These are phyloP conservation scores for Westerdykella aurantiaca DNA, from an alignment of 2,329 filamentous ascomycete genomes.

Conservation along the genomic window DNA sequence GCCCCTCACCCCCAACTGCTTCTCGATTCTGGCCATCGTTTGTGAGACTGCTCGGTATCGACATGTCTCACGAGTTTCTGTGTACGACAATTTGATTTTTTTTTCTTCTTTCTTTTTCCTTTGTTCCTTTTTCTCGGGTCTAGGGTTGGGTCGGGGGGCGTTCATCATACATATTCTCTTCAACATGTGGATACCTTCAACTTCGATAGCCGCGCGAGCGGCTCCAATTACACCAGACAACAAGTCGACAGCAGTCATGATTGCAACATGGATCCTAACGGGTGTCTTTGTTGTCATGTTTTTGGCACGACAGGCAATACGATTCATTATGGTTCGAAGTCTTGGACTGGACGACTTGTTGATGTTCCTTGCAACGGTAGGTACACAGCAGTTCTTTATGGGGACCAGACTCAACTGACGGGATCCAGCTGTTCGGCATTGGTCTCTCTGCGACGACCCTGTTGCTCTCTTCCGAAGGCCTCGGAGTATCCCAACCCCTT, in stretches of 20 bases:
- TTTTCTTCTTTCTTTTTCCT: slow-evolving; percentile 5
- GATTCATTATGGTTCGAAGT: slow-evolving; percentile 19
- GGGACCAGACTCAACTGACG: too few relatives aligned
- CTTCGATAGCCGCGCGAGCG: slow-evolving; percentile 5
- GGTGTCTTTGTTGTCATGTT: slow-evolving; percentile 20
- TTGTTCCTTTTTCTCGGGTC: slow-evolving; percentile 8
- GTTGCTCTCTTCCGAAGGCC: slow-evolving; percentile 21
- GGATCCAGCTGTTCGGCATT: slow-evolving; percentile 20
- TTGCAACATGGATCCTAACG: slow-evolving; percentile 23
- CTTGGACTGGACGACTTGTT: slow-evolving; percentile 25
- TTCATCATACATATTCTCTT: slow-evolving; percentile 6
- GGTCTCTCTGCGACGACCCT: slow-evolving; percentile 22
- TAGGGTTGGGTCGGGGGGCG: slow-evolving; percentile 5
- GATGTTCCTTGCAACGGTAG: slow-evolving; percentile 28
- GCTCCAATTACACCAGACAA: slow-evolving; percentile 8
- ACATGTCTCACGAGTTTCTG: slow-evolving; percentile 4
- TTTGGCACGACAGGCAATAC: slow-evolving; percentile 22
- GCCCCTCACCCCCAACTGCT: slow-evolving; percentile 1
- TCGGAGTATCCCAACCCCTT: slow-evolving; percentile 13
- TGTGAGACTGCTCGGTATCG: slow-evolving; percentile 1
- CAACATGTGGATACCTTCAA: slow-evolving; percentile 14
- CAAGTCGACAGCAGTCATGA: slow-evolving; percentile 16
- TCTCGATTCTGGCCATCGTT: neutral
- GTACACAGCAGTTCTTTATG: neutral
- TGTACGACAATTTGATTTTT: slow-evolving; percentile 3